Conservation (phyloP, 345 rosid genomes). For the Syzygium jambos region DNA sequence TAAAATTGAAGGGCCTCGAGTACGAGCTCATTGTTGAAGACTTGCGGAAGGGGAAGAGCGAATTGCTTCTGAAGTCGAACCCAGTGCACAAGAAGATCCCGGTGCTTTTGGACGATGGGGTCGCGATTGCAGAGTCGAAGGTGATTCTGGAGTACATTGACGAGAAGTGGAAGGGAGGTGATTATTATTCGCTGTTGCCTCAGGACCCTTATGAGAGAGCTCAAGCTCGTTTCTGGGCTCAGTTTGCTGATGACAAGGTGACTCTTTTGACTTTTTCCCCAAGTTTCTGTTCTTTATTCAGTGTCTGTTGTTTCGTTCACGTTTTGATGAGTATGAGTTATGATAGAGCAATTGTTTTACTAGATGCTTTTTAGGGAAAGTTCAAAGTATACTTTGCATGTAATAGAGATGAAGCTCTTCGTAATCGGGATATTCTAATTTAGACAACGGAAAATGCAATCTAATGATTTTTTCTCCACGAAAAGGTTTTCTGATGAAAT, state of each 20-base stretch:
- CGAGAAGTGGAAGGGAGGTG: constrained; percentile 10
- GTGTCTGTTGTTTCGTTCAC: not conserved
- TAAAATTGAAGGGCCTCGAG: constrained; percentile 17
- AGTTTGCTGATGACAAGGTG: constrained; percentile 26
- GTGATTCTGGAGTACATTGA: constrained; percentile 20
- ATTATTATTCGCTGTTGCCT: constrained; percentile 3
- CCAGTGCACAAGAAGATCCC: constrained; percentile 24
- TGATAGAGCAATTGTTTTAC: not conserved
- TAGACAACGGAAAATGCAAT: not conserved
- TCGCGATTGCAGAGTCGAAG: constrained; percentile 10
- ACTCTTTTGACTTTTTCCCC: not conserved
- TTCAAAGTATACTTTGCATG: not conserved
- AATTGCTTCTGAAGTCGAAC: constrained; percentile 12
- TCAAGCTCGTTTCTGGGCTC: constrained; percentile 23
- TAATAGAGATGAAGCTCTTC: not conserved
- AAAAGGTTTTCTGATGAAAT: not conserved
- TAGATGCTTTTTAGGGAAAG: not conserved
- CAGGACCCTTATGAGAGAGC: constrained; percentile 18
- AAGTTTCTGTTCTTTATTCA: not conserved
- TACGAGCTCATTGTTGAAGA: constrained; percentile 16
- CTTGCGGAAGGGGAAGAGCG: constrained; percentile 15
- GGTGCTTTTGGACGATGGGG: constrained; percentile 12
- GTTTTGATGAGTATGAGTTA: not conserved
- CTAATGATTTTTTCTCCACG: not conserved
- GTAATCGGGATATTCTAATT: not conserved